phyloP scores from a whole-genome alignment of 2,329 filamentous ascomycete genomes.

The Colletotrichum caudatum region DNA sequence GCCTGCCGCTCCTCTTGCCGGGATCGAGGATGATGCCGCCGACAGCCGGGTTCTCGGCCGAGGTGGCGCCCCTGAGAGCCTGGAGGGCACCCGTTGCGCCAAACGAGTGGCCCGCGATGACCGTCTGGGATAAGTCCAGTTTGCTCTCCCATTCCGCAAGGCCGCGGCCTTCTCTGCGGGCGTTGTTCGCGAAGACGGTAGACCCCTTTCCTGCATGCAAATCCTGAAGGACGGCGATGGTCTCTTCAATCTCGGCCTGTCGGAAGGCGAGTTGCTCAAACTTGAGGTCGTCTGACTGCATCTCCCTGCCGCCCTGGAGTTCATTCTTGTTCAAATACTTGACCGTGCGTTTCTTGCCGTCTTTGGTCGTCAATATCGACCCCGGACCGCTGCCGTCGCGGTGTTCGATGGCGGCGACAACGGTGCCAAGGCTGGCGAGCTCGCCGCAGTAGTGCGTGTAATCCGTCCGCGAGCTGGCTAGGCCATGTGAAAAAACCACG shows the following conservation, averaged over 20 bases:
- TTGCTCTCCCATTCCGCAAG: conserved; percentile 64
- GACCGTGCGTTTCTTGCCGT: conserved; percentile 11
- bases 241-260: conserved; percentile 62
- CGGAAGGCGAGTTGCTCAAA: conserved; percentile 62
- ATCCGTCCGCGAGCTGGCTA: conserved; percentile 62
- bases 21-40: conserved; percentile 74
- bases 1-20: conserved; percentile 71
- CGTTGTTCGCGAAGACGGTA: conserved; percentile 56
- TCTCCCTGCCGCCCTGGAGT: conserved; percentile 12
- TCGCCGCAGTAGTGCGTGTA: conserved; percentile 65
- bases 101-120: conserved; percentile 73
- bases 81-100: conserved; percentile 74
- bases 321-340: conserved; percentile 31
- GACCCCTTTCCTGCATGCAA: conserved; percentile 54
- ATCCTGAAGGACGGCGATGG: conserved; percentile 53
- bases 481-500: conserved; percentile 65
- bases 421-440: conserved; percentile 61
- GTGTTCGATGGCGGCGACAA: conserved; percentile 65
- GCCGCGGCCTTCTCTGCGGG: conserved; percentile 59
- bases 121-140: conserved; percentile 65
- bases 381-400: conserved; percentile 65
- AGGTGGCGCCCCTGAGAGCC: conserved; percentile 56
- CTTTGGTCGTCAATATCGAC: conserved; percentile 49
- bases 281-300: conserved; percentile 57
- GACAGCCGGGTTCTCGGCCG: conserved; percentile 63